phyloP scores from a whole-genome alignment of 805 yeast genomes.

The Maudiozyma turicensis region DNA sequence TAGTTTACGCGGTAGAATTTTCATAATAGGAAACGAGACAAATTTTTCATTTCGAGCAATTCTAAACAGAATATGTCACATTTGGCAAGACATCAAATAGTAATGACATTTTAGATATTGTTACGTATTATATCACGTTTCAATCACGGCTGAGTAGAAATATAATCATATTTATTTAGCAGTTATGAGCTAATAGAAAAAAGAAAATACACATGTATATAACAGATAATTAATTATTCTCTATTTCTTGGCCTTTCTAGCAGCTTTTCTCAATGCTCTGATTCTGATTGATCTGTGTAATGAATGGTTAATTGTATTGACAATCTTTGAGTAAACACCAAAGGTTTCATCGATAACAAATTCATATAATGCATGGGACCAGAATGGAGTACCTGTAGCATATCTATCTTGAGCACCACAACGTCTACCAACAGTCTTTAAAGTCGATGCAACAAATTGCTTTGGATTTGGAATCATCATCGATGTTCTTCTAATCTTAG shows the following conservation, averaged over 20 bases:
- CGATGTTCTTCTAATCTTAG: slow-evolving; percentile 76
- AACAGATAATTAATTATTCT: background rate
- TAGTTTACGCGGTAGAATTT: too few relatives aligned
- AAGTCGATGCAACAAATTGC: slow-evolving; percentile 63
- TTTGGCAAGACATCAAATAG: too few relatives aligned
- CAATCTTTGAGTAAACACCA: slow-evolving; percentile 70
- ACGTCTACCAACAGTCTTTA: slow-evolving; percentile 66
- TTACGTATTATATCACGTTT: too few relatives aligned
- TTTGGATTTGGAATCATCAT: slow-evolving; percentile 72
- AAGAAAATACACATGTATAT: too few relatives aligned
- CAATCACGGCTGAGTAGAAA: too few relatives aligned
- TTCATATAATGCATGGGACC: slow-evolving; percentile 90
- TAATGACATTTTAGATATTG: too few relatives aligned
- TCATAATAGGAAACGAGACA: too few relatives aligned
- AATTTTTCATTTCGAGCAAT: too few relatives aligned
- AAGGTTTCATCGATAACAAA: slow-evolving; percentile 67
- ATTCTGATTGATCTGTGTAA: slow-evolving; percentile 75
- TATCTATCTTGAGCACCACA: slow-evolving; percentile 88
- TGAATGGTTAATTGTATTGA: slow-evolving; percentile 53
- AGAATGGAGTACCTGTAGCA: slow-evolving; percentile 82
- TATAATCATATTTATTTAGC: too few relatives aligned
- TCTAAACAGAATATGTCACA: too few relatives aligned
- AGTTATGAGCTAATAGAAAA: too few relatives aligned
- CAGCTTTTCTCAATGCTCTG: slow-evolving; percentile 70
- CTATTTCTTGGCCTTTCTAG: slow-evolving; percentile 21